phyloP scores from a whole-genome alignment of 306 rosid species.

The Trichosanthes cucumerina region DNA sequence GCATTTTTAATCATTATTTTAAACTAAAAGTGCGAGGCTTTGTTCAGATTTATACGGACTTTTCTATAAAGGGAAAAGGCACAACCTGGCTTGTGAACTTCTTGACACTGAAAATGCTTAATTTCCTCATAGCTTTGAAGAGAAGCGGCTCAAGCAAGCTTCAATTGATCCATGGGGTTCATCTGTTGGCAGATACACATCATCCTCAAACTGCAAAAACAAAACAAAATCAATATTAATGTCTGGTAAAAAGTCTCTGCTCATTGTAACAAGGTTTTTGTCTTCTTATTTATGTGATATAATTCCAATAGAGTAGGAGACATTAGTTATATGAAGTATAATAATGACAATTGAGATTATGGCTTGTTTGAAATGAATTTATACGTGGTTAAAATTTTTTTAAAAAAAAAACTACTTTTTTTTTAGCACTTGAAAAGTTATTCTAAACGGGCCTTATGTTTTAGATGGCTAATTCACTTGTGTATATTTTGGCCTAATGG shows the following conservation, averaged over 20 bases:
- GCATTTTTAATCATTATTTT: not conserved
- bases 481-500: not conserved
- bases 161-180: constrained; percentile 93
- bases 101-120: not conserved
- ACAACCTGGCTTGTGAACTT: not conserved
- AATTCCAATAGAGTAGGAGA: not conserved
- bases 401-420: too few relatives aligned
- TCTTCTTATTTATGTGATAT: not conserved
- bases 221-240: not conserved
- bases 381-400: too few relatives aligned
- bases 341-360: too few relatives aligned
- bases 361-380: too few relatives aligned
- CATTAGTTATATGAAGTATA: too few relatives aligned
- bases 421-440: too few relatives aligned
- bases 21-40: not conserved
- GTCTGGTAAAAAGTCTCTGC: not conserved
- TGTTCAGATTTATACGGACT: not conserved
- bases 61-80: not conserved
- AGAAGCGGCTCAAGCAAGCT: constrained; percentile 67
- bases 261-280: not conserved
- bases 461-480: not conserved
- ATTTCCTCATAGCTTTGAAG: constrained; percentile 52
- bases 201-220: constrained; percentile 63
- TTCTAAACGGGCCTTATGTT: not conserved
- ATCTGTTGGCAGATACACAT: constrained; percentile 84